Evolutionary conservation across 2,329 filamentous ascomycete genomes (phyloP).

Genomic region (Cercospora brassicicola): DNA sequence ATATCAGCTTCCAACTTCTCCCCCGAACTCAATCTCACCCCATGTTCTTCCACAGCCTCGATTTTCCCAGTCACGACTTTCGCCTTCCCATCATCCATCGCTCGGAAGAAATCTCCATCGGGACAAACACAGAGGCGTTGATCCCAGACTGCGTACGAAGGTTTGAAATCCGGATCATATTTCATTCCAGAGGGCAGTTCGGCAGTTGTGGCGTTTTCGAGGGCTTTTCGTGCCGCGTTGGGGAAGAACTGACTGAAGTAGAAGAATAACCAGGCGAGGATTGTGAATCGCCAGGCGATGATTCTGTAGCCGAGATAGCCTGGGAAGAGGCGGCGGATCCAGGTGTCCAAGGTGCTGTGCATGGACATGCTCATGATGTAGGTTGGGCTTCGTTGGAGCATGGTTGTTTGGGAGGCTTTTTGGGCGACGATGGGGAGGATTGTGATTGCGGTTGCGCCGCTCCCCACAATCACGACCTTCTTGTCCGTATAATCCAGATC

Average conservation of each 20-base stretch:
- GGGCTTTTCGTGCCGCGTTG: not conserved
- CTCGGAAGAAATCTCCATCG: constrained; percentile 56
- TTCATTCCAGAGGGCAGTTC: not conserved
- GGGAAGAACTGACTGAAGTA: constrained; percentile 1
- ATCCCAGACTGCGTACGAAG: constrained; percentile 55
- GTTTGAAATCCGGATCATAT: constrained; percentile 47
- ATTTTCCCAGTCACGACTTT: constrained; percentile 56
- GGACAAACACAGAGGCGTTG: constrained; percentile 68
- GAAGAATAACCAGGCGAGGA: constrained; percentile 6
- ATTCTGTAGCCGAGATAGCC: not conserved
- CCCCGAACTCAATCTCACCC: constrained; percentile 50
- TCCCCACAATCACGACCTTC: constrained; percentile 70
- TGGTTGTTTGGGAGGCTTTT: not conserved
- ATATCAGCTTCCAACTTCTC: constrained; percentile 49
- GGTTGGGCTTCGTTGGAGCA: not conserved
- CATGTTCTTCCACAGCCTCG: constrained; percentile 47
- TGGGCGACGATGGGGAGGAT: constrained; percentile 66
- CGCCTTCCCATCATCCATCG: constrained; percentile 44
- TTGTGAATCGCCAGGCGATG: constrained; percentile 4
- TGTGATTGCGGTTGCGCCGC: constrained; percentile 75
- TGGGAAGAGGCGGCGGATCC: not conserved
- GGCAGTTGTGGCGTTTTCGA: not conserved
- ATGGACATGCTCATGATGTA: constrained; percentile 10
- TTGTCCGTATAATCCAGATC: constrained; percentile 65
- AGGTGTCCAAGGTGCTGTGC: not conserved